These are phyloP conservation scores for Escallonia rubra DNA, from an alignment of 129 eudicot genomes.

Conservation along the genomic window DNA sequence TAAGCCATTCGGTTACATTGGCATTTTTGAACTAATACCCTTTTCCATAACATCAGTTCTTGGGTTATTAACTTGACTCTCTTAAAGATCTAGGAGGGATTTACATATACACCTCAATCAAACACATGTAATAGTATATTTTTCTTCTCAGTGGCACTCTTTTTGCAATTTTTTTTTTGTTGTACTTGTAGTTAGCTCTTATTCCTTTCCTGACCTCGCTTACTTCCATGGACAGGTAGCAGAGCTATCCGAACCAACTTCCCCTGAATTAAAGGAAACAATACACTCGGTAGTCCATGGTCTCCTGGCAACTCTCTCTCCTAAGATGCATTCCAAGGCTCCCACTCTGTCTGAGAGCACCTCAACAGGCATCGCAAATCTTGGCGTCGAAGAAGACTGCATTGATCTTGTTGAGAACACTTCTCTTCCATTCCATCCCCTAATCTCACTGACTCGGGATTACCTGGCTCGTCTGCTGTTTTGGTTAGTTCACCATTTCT, in stretches of 20 bases:
- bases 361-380: constrained; percentile 42
- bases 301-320: constrained; percentile 92
- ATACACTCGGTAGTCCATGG: constrained; percentile 92
- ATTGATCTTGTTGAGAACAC: constrained; percentile 78
- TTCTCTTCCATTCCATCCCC: constrained; percentile 84
- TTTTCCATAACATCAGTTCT: too few species aligned
- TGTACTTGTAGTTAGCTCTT: neutral
- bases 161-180: neutral
- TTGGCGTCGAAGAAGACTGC: constrained; percentile 46
- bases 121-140: too few species aligned
- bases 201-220: neutral
- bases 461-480: constrained; percentile 90
- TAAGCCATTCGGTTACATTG: too few species aligned
- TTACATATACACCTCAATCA: too few species aligned
- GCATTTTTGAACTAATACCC: too few species aligned
- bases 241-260: constrained; percentile 90
- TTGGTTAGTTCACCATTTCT: constrained; percentile 44
- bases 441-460: constrained; percentile 73
- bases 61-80: too few species aligned
- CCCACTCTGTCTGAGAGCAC: constrained; percentile 48
- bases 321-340: constrained; percentile 88
- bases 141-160: too few species aligned
- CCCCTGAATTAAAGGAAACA: constrained; percentile 65
- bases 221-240: constrained; percentile 58
- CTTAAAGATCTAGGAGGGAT: too few species aligned